Conservation (phyloP, 306 rosid species). For the Amphicarpaea edgeworthii region DNA sequence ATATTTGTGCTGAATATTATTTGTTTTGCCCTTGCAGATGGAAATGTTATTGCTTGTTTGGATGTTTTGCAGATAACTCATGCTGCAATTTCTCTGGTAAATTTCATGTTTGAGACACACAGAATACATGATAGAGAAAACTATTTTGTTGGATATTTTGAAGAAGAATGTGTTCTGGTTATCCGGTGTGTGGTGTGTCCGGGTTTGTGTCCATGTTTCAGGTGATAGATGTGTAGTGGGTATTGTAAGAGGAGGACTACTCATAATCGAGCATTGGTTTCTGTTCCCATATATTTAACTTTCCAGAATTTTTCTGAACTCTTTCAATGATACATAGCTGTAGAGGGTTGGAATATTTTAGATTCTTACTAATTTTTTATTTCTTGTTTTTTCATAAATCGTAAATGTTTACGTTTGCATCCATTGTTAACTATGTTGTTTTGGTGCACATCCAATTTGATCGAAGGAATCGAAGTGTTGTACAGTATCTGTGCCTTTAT, state of each 20-base stretch:
- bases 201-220: neutral
- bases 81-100: constrained; percentile 96
- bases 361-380: constrained; percentile 11
- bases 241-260: constrained; percentile 26
- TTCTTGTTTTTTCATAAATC: neutral
- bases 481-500: constrained; percentile 28
- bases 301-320: neutral
- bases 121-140: neutral
- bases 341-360: neutral
- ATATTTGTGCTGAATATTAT: constrained; percentile 38
- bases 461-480: constrained; percentile 26
- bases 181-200: constrained; percentile 26
- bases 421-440: constrained; percentile 10
- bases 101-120: constrained; percentile 28
- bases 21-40: constrained; percentile 72
- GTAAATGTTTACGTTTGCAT: constrained; percentile 11
- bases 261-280: neutral
- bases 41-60: constrained; percentile 73
- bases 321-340: neutral
- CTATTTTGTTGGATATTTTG: constrained; percentile 24
- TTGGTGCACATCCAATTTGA: constrained; percentile 17
- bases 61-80: constrained; percentile 95
- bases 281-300: neutral
- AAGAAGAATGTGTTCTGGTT: constrained; percentile 14
- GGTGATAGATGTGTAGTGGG: constrained; percentile 27